Base-by-base conservation (phyloP, 768 basidiomycete genomes). In the Suillus tomentosus region DNA sequence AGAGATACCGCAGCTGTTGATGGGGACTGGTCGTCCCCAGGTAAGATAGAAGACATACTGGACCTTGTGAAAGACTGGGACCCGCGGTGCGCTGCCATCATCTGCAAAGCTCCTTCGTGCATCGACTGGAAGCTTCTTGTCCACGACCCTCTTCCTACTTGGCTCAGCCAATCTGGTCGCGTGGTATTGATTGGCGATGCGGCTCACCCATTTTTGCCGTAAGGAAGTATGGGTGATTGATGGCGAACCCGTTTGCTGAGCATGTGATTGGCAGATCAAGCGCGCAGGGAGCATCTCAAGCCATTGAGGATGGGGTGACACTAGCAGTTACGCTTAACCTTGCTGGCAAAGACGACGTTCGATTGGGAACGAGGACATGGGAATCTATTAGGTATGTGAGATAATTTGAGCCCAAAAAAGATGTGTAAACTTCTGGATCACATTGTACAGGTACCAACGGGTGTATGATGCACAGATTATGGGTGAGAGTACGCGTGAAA, bases 41-140 rank as follows among this genome's bases (percentile, higher is more conserved):
- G 69, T 24, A 64, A 68, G 39, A 69, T 69, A 34, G 67, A 72
- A 58, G 74, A 70, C 45, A 66, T 69, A 31, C 51, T 71, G 17
- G 63, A 69, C 11, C 61, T 71, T 15, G 69, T 72, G 9, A 64
- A 72, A 40, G 71, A 59, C 39, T 69, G 71, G 64, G 69, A 76
- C 60, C 67, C 71, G n/a, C 72, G 68, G 39, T 71, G 68, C 56
- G 66, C 66, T 45, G 76, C 67, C 3, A 55, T 66, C 37, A 65
- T 70, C 14, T 66, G 64, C 36, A 73, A 70, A 61, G 71, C 69
- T 19, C 67, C 71, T 3, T 66, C 70, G 4, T 76, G 73, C 62
- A 65, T 73, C 43, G 81, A 80, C 60, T 78, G 79, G 79, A 79
- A 79, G 66, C 68, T 81, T 27, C 66, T 76, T 37, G 70, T 80